Conservation (phyloP, 495 filamentous ascomycete genomes). For the Ramalina peruviana region DNA sequence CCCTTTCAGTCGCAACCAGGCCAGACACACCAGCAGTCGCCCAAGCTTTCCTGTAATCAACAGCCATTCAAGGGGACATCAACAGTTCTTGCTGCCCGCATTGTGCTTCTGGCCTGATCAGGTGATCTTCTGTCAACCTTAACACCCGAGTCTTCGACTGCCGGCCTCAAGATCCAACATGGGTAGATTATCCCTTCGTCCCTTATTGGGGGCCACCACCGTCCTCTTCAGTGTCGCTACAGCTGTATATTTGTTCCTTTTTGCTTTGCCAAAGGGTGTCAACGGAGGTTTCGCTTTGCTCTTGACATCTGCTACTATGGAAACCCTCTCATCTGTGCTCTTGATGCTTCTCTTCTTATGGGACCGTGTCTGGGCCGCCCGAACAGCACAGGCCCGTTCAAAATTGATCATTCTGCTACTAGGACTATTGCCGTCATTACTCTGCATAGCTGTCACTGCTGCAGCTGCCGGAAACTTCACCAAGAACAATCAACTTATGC, state of each 20-base stretch:
- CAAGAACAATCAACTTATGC: neutral
- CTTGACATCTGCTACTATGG: constrained; percentile 17
- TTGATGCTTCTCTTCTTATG: constrained; percentile 6
- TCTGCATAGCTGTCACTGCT: constrained; percentile 6
- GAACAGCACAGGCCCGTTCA: constrained; percentile 12
- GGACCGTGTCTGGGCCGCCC: constrained; percentile 3
- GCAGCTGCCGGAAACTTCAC: constrained; percentile 11
- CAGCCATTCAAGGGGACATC: too few relatives aligned
- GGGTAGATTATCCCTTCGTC: constrained; percentile 3
- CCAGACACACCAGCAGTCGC: too few relatives aligned
- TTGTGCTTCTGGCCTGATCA: too few relatives aligned
- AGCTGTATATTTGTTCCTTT: constrained; percentile 19
- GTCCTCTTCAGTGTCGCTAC: constrained; percentile 14
- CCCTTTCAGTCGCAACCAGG: too few relatives aligned
- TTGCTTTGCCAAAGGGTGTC: constrained; percentile 15
- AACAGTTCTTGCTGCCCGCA: too few relatives aligned
- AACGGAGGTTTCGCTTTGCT: constrained; percentile 9
- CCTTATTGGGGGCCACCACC: constrained; percentile 15
- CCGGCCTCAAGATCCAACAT: constrained; percentile 1
- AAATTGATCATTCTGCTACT: constrained; percentile 7
- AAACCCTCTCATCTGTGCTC: constrained; percentile 8
- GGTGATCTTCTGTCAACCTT: too few relatives aligned
- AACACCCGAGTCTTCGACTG: too few relatives aligned
- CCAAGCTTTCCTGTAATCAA: too few relatives aligned
- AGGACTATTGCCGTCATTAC: constrained; percentile 11